Conservation (phyloP, 257 asterid species). For the Solanum infundibuliforme region DNA sequence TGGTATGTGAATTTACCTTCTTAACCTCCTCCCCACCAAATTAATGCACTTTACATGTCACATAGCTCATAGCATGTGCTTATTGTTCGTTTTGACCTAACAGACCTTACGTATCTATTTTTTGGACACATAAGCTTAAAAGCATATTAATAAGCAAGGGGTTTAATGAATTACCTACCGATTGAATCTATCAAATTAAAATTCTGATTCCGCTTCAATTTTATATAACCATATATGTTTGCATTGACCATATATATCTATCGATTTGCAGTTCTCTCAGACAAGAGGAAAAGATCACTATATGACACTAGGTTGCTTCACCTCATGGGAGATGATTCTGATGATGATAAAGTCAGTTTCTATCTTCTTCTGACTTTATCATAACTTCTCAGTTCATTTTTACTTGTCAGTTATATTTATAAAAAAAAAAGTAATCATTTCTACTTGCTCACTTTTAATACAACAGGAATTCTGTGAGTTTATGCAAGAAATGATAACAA, state of each 20-base stretch:
- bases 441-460: neutral
- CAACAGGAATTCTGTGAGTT: slow-evolving; percentile 9
- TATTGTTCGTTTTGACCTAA: neutral
- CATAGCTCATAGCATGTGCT: neutral
- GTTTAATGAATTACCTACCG: neutral
- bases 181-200: neutral
- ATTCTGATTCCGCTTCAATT: neutral
- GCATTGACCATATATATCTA: neutral
- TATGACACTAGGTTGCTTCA: slow-evolving; percentile 17
- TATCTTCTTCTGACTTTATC: neutral
- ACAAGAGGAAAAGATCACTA: slow-evolving; percentile 13
- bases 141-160: too few species aligned
- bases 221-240: neutral
- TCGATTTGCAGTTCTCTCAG: slow-evolving; percentile 11
- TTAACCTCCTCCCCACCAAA: neutral
- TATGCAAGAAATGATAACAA: slow-evolving; percentile 17
- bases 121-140: too few species aligned
- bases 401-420: neutral
- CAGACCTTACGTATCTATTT: too few species aligned
- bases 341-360: slow-evolving; percentile 2
- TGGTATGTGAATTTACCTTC: slow-evolving; percentile 1
- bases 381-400: neutral
- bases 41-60: neutral
- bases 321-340: slow-evolving; percentile 2
- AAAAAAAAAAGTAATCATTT: neutral